phyloP scores from a whole-genome alignment of 768 basidiomycete genomes.

The Lanmaoa pseudosensibilis region DNA sequence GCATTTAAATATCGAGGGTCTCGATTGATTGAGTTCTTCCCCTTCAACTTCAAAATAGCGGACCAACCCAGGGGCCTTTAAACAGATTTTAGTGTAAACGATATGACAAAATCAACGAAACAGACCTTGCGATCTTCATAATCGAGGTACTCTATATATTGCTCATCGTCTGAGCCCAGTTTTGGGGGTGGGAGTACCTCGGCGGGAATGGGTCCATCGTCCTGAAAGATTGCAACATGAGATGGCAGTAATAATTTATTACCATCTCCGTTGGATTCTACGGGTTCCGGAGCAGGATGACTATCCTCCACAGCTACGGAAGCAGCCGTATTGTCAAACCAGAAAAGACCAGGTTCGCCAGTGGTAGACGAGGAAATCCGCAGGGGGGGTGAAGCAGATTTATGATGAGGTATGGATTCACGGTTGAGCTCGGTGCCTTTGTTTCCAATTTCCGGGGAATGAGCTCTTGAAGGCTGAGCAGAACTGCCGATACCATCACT shows the following conservation, averaged over 20 bases:
- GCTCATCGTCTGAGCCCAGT: slow-evolving; percentile 51
- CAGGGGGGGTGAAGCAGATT: slow-evolving; percentile 41
- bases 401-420: slow-evolving; percentile 31
- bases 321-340: slow-evolving; percentile 48
- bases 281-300: slow-evolving; percentile 8
- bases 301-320: slow-evolving; percentile 30
- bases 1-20: slow-evolving; percentile 57
- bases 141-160: slow-evolving; percentile 78
- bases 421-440: slow-evolving; percentile 1
- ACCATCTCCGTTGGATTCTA: slow-evolving; percentile 19
- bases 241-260: slow-evolving; percentile 56
- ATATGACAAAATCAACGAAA: not conserved
- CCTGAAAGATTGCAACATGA: slow-evolving; percentile 60
- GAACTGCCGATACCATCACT: slow-evolving; percentile 17
- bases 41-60: slow-evolving; percentile 64
- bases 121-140: slow-evolving; percentile 64
- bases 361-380: slow-evolving; percentile 15
- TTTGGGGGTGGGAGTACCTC: slow-evolving; percentile 46
- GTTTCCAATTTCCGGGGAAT: slow-evolving; percentile 16
- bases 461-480: slow-evolving; percentile 19
- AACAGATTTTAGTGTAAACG: not conserved
- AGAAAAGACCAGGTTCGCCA: slow-evolving; percentile 40
- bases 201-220: slow-evolving; percentile 36
- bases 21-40: slow-evolving; percentile 39
- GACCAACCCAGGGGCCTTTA: slow-evolving; percentile 47